Evolutionary conservation across 2,329 filamentous ascomycete species (phyloP), one percentile per base, ranked within the genome.

Genomic region (Lizonia empirigonia): DNA sequence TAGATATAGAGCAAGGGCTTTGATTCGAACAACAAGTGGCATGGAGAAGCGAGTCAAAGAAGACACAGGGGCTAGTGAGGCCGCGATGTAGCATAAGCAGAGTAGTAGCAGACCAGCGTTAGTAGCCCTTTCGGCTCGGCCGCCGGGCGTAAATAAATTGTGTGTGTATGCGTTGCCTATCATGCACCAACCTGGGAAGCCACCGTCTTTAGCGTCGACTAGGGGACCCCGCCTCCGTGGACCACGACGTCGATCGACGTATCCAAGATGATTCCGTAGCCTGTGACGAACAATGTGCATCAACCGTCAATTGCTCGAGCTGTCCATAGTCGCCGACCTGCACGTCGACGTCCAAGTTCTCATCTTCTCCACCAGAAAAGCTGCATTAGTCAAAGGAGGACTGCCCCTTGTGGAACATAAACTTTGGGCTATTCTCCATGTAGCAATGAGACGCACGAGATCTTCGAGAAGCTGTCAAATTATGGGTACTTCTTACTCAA

Each of bases 201-300:
- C 38, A 37, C 41, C 45, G 30, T 8, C 16, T 8, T 16, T 51
- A 45, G 48, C 41, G 36, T 29, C 29, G 24, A 4, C 18, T 36
- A 35, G 16, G 10, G 1, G 5, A 24, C 29, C 23, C 34, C 48
- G 45, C 35, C 40, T 19, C 40, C 29, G 29, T 26, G 23, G 18
- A 29, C 35, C n/a, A 45, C 18, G 18, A 20, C 35, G 24, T 51
- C n/a, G 56, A 58, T 62, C 60, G 53, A 55, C 60, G 36, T 30
- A 55, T 54, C 49, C 51, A 44, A 51, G 46, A 46, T 24, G 35
- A 23, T 23, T 30, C 29, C 29, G 49, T 37, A 50, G 44, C 45
- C n/a, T 52, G 47, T 62, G 53, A 60, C 53, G 60, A 62, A 49
- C 36, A 22, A 34, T 20, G 33, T 56, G 50, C 59, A 53, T 53